Conservation (phyloP, 805 yeast genomes). For the Ogataea nakhonphanomensis region DNA sequence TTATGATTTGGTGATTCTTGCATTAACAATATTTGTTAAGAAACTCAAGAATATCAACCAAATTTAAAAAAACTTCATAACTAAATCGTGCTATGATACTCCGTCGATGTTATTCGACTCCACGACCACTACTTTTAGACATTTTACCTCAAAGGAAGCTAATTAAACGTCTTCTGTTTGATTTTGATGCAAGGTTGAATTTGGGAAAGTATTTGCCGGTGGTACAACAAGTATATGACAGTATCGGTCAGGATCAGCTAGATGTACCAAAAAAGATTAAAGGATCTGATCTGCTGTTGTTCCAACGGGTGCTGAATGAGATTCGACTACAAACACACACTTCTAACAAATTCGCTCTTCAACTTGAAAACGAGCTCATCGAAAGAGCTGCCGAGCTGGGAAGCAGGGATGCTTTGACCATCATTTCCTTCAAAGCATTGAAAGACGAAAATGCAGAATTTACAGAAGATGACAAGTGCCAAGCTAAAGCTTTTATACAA, state of each 20-base stretch:
- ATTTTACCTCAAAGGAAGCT: constrained; percentile 57
- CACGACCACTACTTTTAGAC: constrained; percentile 39
- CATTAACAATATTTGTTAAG: background rate
- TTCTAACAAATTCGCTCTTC: constrained; percentile 51
- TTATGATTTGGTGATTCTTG: constrained; percentile 1
- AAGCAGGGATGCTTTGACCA: constrained; percentile 72
- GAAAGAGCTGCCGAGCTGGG: constrained; percentile 85
- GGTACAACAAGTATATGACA: constrained; percentile 47
- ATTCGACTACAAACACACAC: constrained; percentile 60
- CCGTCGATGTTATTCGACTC: constrained; percentile 3
- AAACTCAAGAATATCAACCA: background rate
- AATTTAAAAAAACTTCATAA: background rate
- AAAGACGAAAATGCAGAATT: constrained; percentile 29
- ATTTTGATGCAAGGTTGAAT: constrained; percentile 56
- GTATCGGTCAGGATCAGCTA: constrained; percentile 36
- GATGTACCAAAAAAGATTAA: constrained; percentile 34
- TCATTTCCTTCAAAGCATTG: constrained; percentile 66
- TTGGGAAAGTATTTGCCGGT: constrained; percentile 53
- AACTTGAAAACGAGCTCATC: constrained; percentile 67
- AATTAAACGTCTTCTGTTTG: constrained; percentile 60
- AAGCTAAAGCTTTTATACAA: constrained; percentile 61
- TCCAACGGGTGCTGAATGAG: constrained; percentile 63
- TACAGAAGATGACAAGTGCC: constrained; percentile 50
- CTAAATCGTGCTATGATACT: background rate
- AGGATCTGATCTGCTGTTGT: constrained; percentile 60